phyloP scores from a whole-genome alignment of 768 basidiomycete genomes.

The Rhodotorula kratochvilovae region DNA sequence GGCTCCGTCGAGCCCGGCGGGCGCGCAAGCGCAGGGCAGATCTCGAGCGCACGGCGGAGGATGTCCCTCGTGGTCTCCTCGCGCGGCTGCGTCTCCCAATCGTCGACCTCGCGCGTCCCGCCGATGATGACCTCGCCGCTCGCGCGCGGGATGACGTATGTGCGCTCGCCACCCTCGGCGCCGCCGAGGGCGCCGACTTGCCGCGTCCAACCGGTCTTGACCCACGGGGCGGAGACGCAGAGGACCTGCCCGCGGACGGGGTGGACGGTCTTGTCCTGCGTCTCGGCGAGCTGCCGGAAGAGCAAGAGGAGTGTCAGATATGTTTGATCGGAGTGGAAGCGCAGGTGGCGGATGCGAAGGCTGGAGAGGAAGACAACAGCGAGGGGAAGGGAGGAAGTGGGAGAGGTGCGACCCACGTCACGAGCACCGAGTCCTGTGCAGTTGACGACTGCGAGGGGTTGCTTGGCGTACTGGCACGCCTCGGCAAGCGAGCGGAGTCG shows the following conservation, averaged over 20 bases:
- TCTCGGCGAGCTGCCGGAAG: conserved; percentile 40
- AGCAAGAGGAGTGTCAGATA: not conserved
- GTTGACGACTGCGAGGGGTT: conserved; percentile 39
- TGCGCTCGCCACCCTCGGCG: conserved; percentile 44
- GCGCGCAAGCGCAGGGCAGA: conserved; percentile 43
- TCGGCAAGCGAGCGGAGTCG: conserved; percentile 40
- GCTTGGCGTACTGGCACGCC: conserved; percentile 8
- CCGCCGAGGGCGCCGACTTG: conserved; percentile 41
- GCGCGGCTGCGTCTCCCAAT: conserved; percentile 44
- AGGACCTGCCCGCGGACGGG: conserved; percentile 48
- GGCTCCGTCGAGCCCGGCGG: conserved; percentile 25
- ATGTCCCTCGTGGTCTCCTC: conserved; percentile 43
- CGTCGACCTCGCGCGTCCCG: conserved; percentile 46
- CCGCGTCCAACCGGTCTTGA: conserved; percentile 45
- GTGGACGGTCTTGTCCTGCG: conserved; percentile 44
- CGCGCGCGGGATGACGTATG: conserved; percentile 48
- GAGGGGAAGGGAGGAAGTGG: no score
- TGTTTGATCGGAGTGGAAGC: no score
- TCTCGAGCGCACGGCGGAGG: conserved; percentile 43
- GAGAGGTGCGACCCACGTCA: not conserved
- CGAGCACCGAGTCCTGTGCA: conserved; percentile 47
- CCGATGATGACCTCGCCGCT: conserved; percentile 48
- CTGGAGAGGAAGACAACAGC: no score
- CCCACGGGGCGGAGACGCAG: conserved; percentile 44
- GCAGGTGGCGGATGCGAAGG: no score